A percentile compares a stretch with the other conserved stretches of the same genome.
Evolutionary conservation across 495 filamentous ascomycete genomes (phyloP).

Genomic region (Aspergillus asperescens): DNA sequence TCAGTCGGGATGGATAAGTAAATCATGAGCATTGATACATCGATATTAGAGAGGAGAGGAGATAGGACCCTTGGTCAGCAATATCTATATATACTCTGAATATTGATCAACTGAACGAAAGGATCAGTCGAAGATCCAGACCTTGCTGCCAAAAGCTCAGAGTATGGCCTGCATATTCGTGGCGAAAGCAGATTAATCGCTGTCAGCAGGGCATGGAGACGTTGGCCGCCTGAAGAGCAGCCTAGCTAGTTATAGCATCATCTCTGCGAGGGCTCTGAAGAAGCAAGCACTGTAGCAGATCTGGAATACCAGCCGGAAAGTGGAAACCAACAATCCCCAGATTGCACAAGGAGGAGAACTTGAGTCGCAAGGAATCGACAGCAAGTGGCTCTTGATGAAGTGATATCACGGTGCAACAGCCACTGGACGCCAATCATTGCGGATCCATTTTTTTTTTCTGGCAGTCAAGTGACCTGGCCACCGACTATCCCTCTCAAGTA

Average conservation of each 20-base stretch:
- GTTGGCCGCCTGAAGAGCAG: background rate
- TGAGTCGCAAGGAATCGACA: slow-evolving; percentile 4
- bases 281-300: background rate
- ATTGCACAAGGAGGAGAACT: slow-evolving; percentile 4
- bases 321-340: background rate
- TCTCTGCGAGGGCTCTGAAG: background rate
- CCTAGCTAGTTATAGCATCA: background rate
- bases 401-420: slow-evolving; percentile 12
- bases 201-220: slow-evolving; percentile 21
- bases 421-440: slow-evolving; percentile 17
- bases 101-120: background rate
- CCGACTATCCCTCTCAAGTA: slow-evolving; percentile 5
- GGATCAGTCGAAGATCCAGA: background rate
- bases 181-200: slow-evolving; percentile 18
- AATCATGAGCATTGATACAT: slow-evolving; percentile 13
- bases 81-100: too few species aligned
- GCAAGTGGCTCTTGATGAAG: slow-evolving; percentile 13
- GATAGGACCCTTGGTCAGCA: background rate
- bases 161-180: slow-evolving; percentile 16
- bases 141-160: background rate
- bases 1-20: slow-evolving; percentile 18
- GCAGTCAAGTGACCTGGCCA: slow-evolving; percentile 23
- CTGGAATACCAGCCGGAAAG: background rate
- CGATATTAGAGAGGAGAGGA: background rate
- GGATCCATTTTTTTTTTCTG: slow-evolving; percentile 19